These are phyloP conservation scores for Fusarium vanettenii DNA, from an alignment of 2,329 filamentous ascomycete species.

Conservation along the genomic window DNA sequence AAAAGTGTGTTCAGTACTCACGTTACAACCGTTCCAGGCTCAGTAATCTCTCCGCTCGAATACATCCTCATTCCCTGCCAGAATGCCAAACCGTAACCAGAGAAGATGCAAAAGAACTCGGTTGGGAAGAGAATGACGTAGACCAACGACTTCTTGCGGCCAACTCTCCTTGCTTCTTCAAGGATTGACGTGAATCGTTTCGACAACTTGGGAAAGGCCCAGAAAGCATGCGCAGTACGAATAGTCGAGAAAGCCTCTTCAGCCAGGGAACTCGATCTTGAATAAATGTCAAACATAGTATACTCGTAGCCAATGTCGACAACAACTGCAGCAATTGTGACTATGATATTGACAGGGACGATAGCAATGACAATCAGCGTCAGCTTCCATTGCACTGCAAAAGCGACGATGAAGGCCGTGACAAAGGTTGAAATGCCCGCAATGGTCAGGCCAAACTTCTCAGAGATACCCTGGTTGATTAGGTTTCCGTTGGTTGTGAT, in stretches of 20 bases:
- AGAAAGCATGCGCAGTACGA: slow-evolving; percentile 63
- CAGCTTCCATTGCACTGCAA: slow-evolving; percentile 55
- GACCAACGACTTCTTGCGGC: slow-evolving; percentile 56
- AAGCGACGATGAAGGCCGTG: slow-evolving; percentile 54
- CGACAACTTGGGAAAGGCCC: slow-evolving; percentile 57
- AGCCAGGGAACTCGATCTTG: slow-evolving; percentile 56
- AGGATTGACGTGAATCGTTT: slow-evolving; percentile 57
- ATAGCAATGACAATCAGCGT: slow-evolving; percentile 59
- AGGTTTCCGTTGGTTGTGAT: slow-evolving; percentile 61
- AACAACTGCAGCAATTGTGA: slow-evolving; percentile 52
- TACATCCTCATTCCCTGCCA: slow-evolving; percentile 64
- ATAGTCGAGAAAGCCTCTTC: slow-evolving; percentile 63
- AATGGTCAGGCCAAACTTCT: slow-evolving; percentile 57
- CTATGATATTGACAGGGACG: slow-evolving; percentile 56
- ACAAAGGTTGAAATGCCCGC: slow-evolving; percentile 55
- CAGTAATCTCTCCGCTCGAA: slow-evolving; percentile 54
- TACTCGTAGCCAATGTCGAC: slow-evolving; percentile 57
- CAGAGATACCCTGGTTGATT: slow-evolving; percentile 58
- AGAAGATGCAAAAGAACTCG: slow-evolving; percentile 61
- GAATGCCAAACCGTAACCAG: slow-evolving; percentile 61
- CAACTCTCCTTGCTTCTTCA: slow-evolving; percentile 52
- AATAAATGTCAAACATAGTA: slow-evolving; percentile 57
- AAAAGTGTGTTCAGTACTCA: slow-evolving; percentile 36
- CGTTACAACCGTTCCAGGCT: slow-evolving; percentile 61
- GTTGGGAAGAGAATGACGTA: slow-evolving; percentile 57